A percentile compares a stretch with the other conserved stretches of the same genome.
Conservation (phyloP, 257 asterid species). For the Solanum chiquidenum region DNA sequence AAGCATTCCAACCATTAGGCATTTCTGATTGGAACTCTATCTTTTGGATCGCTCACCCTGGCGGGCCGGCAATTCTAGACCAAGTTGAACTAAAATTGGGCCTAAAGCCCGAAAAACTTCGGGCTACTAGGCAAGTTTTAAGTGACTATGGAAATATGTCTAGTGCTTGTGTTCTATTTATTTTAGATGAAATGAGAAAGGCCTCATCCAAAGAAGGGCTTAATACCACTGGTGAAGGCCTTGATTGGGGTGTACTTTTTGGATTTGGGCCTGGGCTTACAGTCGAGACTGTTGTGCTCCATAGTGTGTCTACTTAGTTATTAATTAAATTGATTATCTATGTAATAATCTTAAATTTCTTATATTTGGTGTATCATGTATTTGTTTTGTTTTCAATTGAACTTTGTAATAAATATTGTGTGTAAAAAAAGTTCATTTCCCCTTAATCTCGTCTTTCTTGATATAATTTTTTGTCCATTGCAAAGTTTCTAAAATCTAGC, state of each 20-base stretch:
- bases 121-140: slow-evolving; percentile 45
- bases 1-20: slow-evolving; percentile 44
- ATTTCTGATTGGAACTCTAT: slow-evolving; percentile 55
- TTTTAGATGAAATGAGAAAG: slow-evolving; percentile 67
- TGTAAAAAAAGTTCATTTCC: background rate
- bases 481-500: background rate
- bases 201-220: slow-evolving; percentile 40
- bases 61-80: slow-evolving; percentile 59
- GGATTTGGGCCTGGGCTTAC: slow-evolving; percentile 81
- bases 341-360: background rate
- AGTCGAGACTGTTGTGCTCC: slow-evolving; percentile 66
- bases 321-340: background rate
- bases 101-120: slow-evolving; percentile 36
- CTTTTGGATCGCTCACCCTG: slow-evolving; percentile 69
- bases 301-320: slow-evolving; percentile 23
- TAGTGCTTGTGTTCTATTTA: slow-evolving; percentile 48
- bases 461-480: background rate
- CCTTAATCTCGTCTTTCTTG: background rate
- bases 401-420: background rate
- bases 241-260: slow-evolving; percentile 61
- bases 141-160: slow-evolving; percentile 66
- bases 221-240: slow-evolving; percentile 56
- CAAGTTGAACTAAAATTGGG: slow-evolving; percentile 43
- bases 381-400: background rate
- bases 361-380: background rate